Conservation (phyloP, 169 alveolate genomes). For the Eimeria praecox region DNA sequence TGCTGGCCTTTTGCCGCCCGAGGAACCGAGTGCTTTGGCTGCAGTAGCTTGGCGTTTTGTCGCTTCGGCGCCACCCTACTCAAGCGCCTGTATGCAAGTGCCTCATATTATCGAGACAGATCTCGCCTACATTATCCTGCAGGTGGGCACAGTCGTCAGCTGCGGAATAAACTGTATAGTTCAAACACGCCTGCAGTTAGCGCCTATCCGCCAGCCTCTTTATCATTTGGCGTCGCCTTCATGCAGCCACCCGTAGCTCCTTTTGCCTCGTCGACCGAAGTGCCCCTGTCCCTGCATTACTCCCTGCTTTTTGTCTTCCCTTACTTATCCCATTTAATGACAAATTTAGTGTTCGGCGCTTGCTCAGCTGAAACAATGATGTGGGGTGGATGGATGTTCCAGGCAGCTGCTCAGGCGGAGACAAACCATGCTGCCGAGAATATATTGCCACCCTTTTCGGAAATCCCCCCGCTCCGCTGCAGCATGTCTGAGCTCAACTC, state of each 20-base stretch:
- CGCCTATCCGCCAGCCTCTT: not conserved
- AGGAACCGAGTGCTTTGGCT: constrained; percentile 22
- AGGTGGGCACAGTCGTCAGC: not conserved
- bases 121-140: not conserved
- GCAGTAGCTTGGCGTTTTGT: constrained; percentile 28
- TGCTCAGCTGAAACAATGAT: not conserved
- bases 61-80: not conserved
- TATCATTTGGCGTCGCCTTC: not conserved
- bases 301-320: not conserved
- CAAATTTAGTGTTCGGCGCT: not conserved
- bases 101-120: constrained; percentile 61
- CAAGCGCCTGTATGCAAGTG: constrained; percentile 62
- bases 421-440: not conserved
- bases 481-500: not conserved
- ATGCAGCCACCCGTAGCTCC: not conserved
- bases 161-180: not conserved
- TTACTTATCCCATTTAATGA: not conserved
- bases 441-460: constrained; percentile 51
- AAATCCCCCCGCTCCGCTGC: constrained; percentile 31
- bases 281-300: not conserved
- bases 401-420: constrained; percentile 33
- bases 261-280: not conserved
- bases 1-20: constrained; percentile 17
- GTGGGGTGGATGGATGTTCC: not conserved
- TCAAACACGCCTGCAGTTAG: not conserved